Evolutionary conservation across 2,329 filamentous ascomycete genomes (phyloP).

Genomic region (Epichloe sylvatica): DNA sequence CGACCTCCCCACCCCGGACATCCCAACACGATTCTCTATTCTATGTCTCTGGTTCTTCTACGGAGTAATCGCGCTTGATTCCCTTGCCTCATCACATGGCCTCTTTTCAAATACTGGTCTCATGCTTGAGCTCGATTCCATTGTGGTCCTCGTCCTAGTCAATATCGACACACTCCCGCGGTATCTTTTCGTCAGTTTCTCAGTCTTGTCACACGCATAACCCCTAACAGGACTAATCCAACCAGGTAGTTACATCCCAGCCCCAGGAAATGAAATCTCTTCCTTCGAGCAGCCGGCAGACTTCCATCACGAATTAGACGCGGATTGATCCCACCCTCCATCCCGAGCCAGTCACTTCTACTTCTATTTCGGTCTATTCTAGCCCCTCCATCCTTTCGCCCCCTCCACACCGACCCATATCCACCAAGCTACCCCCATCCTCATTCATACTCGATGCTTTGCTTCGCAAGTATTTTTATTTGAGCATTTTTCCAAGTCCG

Average conservation of each 20-base stretch:
- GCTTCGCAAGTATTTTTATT: not conserved
- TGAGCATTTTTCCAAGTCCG: not conserved
- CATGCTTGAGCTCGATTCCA: not conserved
- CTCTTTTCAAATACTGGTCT: not conserved
- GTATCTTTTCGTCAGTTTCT: not conserved
- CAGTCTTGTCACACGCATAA: conserved; percentile 2
- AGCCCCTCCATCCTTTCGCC: not conserved
- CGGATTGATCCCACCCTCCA: conserved; percentile 1
- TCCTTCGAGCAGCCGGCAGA: conserved; percentile 1
- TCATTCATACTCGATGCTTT: not conserved
- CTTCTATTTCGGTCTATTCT: conserved; percentile 1
- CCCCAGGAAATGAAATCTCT: conserved; percentile 3
- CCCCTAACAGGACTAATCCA: not conserved
- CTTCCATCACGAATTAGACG: conserved; percentile 7
- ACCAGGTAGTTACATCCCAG: conserved; percentile 1
- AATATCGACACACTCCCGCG: not conserved
- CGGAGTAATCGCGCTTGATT: not conserved
- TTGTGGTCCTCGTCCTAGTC: not conserved
- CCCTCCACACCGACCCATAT: not conserved
- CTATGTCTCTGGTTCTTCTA: not conserved
- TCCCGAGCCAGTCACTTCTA: not conserved
- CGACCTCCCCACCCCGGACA: not conserved
- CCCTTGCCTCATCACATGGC: not conserved
- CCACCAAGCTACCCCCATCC: not conserved
- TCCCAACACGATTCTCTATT: not conserved